Evolutionary conservation across 2,329 filamentous ascomycete species (phyloP).

Genomic region (Kalmusia sp.): DNA sequence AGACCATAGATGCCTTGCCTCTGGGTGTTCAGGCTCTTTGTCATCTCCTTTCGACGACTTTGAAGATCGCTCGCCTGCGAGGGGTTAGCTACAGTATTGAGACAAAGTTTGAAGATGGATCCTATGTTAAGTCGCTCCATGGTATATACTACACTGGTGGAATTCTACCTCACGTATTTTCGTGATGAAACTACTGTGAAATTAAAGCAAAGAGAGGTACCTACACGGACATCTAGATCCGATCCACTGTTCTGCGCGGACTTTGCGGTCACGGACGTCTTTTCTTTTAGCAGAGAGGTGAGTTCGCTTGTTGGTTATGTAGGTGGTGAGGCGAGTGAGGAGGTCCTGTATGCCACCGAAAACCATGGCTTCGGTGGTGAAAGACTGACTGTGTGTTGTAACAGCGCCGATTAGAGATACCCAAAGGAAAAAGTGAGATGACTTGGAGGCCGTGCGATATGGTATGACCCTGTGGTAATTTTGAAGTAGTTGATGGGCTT

Average conservation of each 20-base stretch:
- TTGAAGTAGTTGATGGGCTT: neutral
- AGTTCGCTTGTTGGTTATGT: neutral
- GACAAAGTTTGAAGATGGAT: too few species aligned
- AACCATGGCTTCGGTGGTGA: neutral
- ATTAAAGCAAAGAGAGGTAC: neutral
- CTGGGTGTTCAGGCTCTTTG: neutral
- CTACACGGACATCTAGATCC: neutral
- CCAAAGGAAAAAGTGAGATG: too few species aligned
- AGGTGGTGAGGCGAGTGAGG: neutral
- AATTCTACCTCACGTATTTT: neutral
- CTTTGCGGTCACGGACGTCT: neutral
- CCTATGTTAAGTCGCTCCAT: neutral
- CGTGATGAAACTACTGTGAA: neutral
- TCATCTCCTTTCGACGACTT: neutral
- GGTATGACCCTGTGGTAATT: too few species aligned
- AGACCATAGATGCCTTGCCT: neutral
- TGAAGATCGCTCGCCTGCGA: neutral
- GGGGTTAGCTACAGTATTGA: neutral
- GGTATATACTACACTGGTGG: neutral
- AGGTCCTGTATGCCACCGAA: neutral
- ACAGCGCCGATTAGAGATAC: neutral
- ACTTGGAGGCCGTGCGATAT: too few species aligned
- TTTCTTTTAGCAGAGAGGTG: neutral
- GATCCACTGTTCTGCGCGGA: neutral
- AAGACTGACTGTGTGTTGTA: neutral